Evolutionary conservation across 805 yeast genomes (phyloP).

Genomic region (Citeromyces nyonsensis): DNA sequence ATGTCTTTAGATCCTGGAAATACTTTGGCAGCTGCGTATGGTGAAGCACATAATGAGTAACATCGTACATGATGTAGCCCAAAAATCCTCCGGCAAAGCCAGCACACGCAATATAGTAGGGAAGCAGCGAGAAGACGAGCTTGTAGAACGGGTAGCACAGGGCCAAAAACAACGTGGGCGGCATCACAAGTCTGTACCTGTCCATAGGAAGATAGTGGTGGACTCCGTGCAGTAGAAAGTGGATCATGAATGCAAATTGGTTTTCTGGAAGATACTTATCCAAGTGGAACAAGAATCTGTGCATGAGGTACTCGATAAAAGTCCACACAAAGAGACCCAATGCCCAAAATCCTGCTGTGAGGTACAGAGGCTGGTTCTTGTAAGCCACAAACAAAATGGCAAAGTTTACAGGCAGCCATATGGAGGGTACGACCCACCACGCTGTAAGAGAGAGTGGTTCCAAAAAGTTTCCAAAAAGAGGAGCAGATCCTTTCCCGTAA

Average conservation of each 20-base stretch:
- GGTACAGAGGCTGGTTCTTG: conserved; percentile 23
- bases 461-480: conserved; percentile 82
- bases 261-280: conserved; percentile 79
- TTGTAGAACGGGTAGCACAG: conserved; percentile 72
- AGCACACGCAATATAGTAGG: conserved; percentile 74
- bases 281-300: conserved; percentile 86
- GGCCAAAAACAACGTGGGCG: conserved; percentile 70
- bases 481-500: conserved; percentile 95
- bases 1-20: conserved; percentile 68
- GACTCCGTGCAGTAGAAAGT: conserved; percentile 86
- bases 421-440: conserved; percentile 81
- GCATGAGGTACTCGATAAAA: conserved; percentile 72
- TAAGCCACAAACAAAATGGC: conserved; percentile 48
- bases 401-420: conserved; percentile 79
- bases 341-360: conserved; percentile 43
- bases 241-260: conserved; percentile 59
- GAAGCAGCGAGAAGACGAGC: conserved; percentile 61
- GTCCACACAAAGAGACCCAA: conserved; percentile 93
- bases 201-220: conserved; percentile 99
- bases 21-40: conserved; percentile 71
- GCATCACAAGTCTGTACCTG: conserved; percentile 82
- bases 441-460: conserved; percentile 88
- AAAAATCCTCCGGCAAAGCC: conserved; percentile 93
- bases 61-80: conserved; percentile 86
- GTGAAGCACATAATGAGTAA: conserved; percentile 88